Evolutionary conservation across 2,329 filamentous ascomycete genomes (phyloP).

Genomic region (Aspergillus sp.): DNA sequence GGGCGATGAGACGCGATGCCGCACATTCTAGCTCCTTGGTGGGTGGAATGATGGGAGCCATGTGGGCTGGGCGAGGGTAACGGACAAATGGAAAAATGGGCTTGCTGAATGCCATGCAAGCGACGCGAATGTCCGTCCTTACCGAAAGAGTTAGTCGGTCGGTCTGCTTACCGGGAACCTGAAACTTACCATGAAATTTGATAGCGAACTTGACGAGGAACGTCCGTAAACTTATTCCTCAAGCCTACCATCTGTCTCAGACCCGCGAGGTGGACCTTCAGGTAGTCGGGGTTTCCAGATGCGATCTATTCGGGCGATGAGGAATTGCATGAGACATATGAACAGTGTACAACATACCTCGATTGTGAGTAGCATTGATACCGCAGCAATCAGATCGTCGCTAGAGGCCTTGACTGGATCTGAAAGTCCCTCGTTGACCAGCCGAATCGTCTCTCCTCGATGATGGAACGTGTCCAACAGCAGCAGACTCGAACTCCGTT

Average conservation of each 20-base stretch:
- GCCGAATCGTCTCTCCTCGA: conserved; percentile 39
- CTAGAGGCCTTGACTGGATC: conserved; percentile 39
- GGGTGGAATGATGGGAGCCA: conserved; percentile 29
- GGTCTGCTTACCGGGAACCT: neutral
- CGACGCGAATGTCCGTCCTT: conserved; percentile 43
- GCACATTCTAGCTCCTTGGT: conserved; percentile 28
- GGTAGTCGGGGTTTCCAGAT: conserved; percentile 39
- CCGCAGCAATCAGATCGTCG: conserved; percentile 40
- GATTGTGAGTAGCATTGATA: conserved; percentile 40
- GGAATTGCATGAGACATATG: neutral
- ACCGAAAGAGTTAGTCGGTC: neutral
- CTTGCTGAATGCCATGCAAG: conserved; percentile 38
- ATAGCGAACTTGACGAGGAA: conserved; percentile 37
- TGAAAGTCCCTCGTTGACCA: conserved; percentile 40
- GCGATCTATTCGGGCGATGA: conserved; percentile 31
- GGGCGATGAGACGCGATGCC: conserved; percentile 33
- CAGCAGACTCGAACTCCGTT: conserved; percentile 29
- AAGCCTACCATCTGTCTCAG: conserved; percentile 40
- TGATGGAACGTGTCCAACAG: conserved; percentile 40
- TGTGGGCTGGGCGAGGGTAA: conserved; percentile 29
- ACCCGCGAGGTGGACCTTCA: conserved; percentile 41
- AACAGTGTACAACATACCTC: conserved; percentile 28
- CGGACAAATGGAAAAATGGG: conserved; percentile 41
- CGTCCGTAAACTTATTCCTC: conserved; percentile 38
- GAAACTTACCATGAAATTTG: conserved; percentile 39